phyloP scores from a whole-genome alignment of 1,139 yeast species.

The Meyerozyma sp. region DNA sequence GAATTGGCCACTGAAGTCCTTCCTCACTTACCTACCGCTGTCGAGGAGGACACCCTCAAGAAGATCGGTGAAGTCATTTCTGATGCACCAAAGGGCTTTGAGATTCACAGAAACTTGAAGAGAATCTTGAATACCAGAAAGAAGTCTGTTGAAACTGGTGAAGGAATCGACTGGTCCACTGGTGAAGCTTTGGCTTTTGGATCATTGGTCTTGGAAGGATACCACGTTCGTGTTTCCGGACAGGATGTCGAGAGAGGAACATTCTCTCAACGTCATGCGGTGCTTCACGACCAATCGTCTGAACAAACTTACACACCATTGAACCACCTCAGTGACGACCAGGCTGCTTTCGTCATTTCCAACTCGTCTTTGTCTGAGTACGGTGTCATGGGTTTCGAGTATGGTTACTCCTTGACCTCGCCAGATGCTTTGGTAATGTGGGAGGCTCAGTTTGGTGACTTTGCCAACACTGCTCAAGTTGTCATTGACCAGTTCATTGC shows the following conservation, averaged over 20 bases:
- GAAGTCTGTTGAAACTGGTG: slow-evolving; percentile 83
- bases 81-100: slow-evolving; percentile 83
- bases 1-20: slow-evolving; percentile 93
- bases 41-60: slow-evolving; percentile 65
- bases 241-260: slow-evolving; percentile 99
- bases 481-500: slow-evolving; percentile 95
- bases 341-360: slow-evolving; percentile 82
- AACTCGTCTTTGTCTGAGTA: slow-evolving; percentile 98
- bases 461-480: slow-evolving; percentile 98
- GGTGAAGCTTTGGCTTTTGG: slow-evolving; percentile 99
- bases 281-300: slow-evolving; percentile 89
- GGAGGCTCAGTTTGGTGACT: slow-evolving; percentile 99
- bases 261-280: slow-evolving; percentile 99
- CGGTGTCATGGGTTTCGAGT: slow-evolving; percentile 99
- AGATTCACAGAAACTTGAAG: slow-evolving; percentile 91
- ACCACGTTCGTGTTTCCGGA: slow-evolving; percentile 95
- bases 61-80: slow-evolving; percentile 76
- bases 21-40: slow-evolving; percentile 95
- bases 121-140: slow-evolving; percentile 86
- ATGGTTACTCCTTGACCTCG: slow-evolving; percentile 95
- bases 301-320: slow-evolving; percentile 84
- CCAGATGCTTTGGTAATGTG: slow-evolving; percentile 97
- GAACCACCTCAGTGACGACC: slow-evolving; percentile 70
- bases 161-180: slow-evolving; percentile 98
- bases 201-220: slow-evolving; percentile 86